phyloP scores from a whole-genome alignment of 345 rosid species.

The Aegle marmelos region DNA sequence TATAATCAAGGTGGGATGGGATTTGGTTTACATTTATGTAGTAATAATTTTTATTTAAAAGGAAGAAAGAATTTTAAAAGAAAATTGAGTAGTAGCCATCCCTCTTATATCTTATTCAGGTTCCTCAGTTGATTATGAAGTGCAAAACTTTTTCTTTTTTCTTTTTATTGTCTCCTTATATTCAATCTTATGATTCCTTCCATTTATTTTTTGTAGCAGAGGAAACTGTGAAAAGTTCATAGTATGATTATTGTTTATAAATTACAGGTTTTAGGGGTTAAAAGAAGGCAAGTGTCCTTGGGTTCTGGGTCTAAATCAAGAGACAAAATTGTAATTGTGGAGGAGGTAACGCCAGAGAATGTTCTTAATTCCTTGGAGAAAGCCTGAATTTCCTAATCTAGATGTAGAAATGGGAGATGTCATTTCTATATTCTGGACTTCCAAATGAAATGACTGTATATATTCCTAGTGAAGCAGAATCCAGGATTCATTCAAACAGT shows the following conservation, averaged over 20 bases:
- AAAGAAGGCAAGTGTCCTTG: conserved; percentile 76
- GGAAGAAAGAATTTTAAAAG: too few relatives aligned
- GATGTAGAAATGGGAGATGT: background rate
- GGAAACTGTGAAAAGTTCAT: background rate
- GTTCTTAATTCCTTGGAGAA: conserved; percentile 60
- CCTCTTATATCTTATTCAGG: background rate
- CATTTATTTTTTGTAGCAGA: background rate
- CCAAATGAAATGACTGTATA: background rate
- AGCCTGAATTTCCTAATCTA: conserved; percentile 34
- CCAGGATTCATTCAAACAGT: background rate
- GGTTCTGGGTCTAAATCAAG: conserved; percentile 88
- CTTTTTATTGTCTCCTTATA: background rate
- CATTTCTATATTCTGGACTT: background rate
- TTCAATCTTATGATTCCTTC: background rate
- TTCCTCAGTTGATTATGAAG: background rate
- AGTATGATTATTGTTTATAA: background rate
- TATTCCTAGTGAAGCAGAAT: background rate
- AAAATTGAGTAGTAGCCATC: background rate
- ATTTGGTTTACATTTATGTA: background rate
- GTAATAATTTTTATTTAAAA: background rate
- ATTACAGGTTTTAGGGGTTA: conserved; percentile 73
- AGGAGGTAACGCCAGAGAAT: conserved; percentile 49
- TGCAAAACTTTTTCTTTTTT: background rate
- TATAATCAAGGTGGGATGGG: background rate
- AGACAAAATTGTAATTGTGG: conserved; percentile 85